phyloP scores from a whole-genome alignment of 768 basidiomycete species.

The Mycena chlorophos region DNA sequence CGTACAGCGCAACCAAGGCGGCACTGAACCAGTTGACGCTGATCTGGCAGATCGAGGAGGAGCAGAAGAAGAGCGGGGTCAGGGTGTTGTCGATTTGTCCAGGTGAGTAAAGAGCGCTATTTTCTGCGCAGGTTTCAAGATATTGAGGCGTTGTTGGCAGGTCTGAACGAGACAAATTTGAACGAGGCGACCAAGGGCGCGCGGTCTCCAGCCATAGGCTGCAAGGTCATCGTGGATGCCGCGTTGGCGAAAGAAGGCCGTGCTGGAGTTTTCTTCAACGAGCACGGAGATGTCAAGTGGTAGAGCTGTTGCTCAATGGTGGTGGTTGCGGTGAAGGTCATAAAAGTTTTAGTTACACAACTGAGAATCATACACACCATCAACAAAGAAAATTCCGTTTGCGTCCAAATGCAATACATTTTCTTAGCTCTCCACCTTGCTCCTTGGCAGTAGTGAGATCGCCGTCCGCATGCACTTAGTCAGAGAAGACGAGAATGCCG shows the following conservation, averaged over 20 bases:
- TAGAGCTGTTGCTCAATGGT: too few relatives aligned
- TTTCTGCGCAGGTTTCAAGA: neutral
- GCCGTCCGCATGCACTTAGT: constrained; percentile 76
- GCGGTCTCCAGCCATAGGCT: neutral
- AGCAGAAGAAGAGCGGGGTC: constrained; percentile 1
- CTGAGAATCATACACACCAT: too few relatives aligned
- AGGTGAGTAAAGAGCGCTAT: neutral
- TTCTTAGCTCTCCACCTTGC: too few relatives aligned
- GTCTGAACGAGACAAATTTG: neutral
- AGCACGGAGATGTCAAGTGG: neutral
- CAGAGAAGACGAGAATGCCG: constrained; percentile 79
- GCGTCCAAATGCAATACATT: too few relatives aligned
- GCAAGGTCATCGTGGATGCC: neutral
- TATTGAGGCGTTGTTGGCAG: neutral
- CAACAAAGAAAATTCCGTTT: too few relatives aligned
- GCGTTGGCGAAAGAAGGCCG: neutral
- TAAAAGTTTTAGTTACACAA: too few relatives aligned
- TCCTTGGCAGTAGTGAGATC: constrained; percentile 66
- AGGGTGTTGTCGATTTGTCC: constrained; percentile 5
- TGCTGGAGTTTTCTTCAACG: neutral
- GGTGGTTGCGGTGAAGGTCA: too few relatives aligned
- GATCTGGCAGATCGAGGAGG: constrained; percentile 1
- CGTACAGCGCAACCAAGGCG: constrained; percentile 2
- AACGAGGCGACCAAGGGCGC: neutral
- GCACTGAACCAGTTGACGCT: constrained; percentile 6